Conservation (phyloP, 306 rosid genomes). For the Myrica gale region DNA sequence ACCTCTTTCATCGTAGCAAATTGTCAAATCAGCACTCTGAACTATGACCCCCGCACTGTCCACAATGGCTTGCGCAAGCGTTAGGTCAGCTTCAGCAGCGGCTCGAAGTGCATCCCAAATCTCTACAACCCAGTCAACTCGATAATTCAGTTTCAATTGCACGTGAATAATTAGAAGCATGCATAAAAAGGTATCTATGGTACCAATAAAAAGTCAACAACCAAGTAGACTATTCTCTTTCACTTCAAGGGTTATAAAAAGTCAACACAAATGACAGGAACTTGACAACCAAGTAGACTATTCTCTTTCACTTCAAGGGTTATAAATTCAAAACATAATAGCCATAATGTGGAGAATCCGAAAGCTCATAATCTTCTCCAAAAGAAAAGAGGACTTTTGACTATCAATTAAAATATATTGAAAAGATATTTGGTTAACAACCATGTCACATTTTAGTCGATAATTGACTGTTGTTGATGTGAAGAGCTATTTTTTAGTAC, state of each 20-base stretch:
- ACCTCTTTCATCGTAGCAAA: slow-evolving; percentile 99
- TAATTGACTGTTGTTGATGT: neutral
- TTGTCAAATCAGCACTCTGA: slow-evolving; percentile 88
- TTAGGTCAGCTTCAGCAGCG: slow-evolving; percentile 90
- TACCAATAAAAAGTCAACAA: slow-evolving; percentile 9
- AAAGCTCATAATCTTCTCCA: slow-evolving; percentile 3
- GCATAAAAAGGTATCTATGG: neutral
- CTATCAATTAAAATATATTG: neutral
- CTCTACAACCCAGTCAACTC: slow-evolving; percentile 51
- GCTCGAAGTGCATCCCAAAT: slow-evolving; percentile 99
- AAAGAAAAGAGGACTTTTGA: neutral
- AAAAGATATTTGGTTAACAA: neutral
- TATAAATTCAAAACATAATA: neutral
- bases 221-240: neutral
- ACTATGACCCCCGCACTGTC: slow-evolving; percentile 96
- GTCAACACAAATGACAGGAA: slow-evolving; percentile 4
- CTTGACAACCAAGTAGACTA: neutral
- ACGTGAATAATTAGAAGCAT: neutral
- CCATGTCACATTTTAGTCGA: neutral
- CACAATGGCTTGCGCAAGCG: slow-evolving; percentile 87
- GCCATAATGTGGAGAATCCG: too few species aligned
- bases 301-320: neutral
- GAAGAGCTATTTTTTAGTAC: neutral
- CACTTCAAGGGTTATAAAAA: neutral
- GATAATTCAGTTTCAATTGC: slow-evolving; percentile 28